These are phyloP conservation scores for Tetradesmus obliquus DNA, from an alignment of 139 green algal species.

Conservation along the genomic window DNA sequence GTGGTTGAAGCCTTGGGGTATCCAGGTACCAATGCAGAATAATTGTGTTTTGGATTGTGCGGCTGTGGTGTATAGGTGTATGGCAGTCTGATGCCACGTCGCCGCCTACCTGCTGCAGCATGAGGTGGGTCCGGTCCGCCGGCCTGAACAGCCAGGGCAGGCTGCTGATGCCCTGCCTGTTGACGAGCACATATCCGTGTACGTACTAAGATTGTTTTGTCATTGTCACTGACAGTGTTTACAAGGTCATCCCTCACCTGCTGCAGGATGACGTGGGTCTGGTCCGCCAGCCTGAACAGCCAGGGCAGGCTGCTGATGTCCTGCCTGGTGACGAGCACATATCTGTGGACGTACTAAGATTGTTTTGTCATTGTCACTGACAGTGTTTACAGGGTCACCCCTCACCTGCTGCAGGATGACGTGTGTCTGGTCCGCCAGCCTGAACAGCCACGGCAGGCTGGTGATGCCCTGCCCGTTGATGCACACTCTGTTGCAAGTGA, in stretches of 20 bases:
- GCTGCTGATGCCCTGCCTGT: slow-evolving; percentile 70
- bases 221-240: too few species aligned
- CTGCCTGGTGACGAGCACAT: slow-evolving; percentile 61
- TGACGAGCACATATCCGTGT: slow-evolving; percentile 50
- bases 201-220: too few species aligned
- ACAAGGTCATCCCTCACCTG: slow-evolving; percentile 28
- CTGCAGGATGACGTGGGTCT: slow-evolving; percentile 65
- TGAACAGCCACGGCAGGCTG: slow-evolving; percentile 82
- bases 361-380: too few species aligned
- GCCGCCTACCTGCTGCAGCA: slow-evolving; percentile 53
- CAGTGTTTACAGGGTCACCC: too few species aligned
- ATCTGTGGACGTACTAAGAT: too few species aligned
- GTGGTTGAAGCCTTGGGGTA: too few species aligned
- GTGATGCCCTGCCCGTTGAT: slow-evolving; percentile 72
- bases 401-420: slow-evolving; percentile 15
- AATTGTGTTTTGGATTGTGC: too few species aligned
- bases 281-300: slow-evolving; percentile 72
- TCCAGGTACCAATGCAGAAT: too few species aligned
- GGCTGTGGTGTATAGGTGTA: too few species aligned
- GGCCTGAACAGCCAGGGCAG: slow-evolving; percentile 82
- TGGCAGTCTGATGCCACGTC: too few species aligned
- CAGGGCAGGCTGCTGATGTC: slow-evolving; percentile 80
- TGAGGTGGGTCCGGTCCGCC: slow-evolving; percentile 65
- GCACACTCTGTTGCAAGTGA: too few species aligned
- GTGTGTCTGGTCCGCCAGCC: slow-evolving; percentile 69